Percentiles rank a stretch among this genome's conserved stretches.
Evolutionary conservation across 2,329 filamentous ascomycete genomes (phyloP).

Genomic region (Ophiostoma quercus): DNA sequence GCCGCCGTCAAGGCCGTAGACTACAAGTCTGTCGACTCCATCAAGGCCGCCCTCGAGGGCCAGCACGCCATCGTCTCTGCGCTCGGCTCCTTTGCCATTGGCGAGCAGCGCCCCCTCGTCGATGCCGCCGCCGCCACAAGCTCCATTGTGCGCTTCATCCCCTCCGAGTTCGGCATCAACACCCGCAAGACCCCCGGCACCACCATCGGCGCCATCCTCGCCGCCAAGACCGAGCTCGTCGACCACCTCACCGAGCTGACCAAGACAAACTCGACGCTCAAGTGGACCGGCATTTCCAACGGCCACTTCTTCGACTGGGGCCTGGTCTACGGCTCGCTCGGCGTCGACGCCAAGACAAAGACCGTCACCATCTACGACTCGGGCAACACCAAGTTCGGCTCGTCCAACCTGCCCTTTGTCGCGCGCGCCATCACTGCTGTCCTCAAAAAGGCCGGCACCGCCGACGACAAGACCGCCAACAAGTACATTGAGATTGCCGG

Average conservation of each 20-base stretch:
- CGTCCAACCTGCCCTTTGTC: slow-evolving; percentile 30
- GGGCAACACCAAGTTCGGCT: slow-evolving; percentile 30
- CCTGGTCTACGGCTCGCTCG: slow-evolving; percentile 46
- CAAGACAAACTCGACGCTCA: slow-evolving; percentile 24
- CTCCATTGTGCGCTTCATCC: slow-evolving; percentile 31
- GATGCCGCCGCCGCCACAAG: slow-evolving; percentile 30
- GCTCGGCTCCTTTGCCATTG: slow-evolving; percentile 41
- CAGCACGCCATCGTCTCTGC: slow-evolving; percentile 50
- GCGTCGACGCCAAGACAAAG: slow-evolving; percentile 41
- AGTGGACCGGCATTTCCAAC: slow-evolving; percentile 32
- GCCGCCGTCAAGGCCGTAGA: slow-evolving; percentile 41
- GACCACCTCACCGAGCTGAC: slow-evolving; percentile 25
- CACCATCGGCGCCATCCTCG: slow-evolving; percentile 25
- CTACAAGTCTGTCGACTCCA: slow-evolving; percentile 38
- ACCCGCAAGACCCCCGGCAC: slow-evolving; percentile 24
- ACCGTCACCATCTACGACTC: slow-evolving; percentile 38
- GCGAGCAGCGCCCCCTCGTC: slow-evolving; percentile 28
- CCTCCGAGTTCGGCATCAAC: slow-evolving; percentile 32
- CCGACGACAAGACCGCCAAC: slow-evolving; percentile 33
- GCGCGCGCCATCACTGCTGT: slow-evolving; percentile 31
- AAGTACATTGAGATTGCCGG: slow-evolving; percentile 53
- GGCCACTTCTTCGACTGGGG: slow-evolving; percentile 39
- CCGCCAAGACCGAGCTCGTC: slow-evolving; percentile 44
- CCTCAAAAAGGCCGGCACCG: slow-evolving; percentile 30
- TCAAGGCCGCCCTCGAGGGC: slow-evolving; percentile 42